These are phyloP conservation scores for Rhizophora apiculata DNA, from an alignment of 345 rosid species.

Conservation along the genomic window DNA sequence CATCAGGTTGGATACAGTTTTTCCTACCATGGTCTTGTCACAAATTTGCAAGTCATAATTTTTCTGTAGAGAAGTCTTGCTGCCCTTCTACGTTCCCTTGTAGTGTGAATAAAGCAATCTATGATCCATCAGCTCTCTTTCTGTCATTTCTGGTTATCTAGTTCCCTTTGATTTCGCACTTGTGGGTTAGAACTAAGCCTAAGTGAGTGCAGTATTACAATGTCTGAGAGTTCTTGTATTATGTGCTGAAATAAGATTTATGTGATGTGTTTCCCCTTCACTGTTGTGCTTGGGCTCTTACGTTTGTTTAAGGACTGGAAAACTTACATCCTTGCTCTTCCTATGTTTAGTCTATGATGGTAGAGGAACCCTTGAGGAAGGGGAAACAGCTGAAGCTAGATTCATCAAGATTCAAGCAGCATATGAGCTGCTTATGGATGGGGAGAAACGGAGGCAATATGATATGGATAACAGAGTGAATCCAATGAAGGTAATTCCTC, in stretches of 20 bases:
- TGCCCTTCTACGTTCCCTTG: not conserved
- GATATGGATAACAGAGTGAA: constrained; percentile 77
- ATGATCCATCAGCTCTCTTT: too few species aligned
- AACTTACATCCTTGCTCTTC: constrained; percentile 13
- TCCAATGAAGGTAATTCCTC: constrained; percentile 74
- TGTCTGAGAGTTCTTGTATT: too few species aligned
- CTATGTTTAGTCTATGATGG: constrained; percentile 74
- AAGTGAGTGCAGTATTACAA: too few species aligned
- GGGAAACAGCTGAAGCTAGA: constrained; percentile 92
- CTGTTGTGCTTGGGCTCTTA: not conserved
- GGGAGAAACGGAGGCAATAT: constrained; percentile 62
- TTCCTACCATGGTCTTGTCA: not conserved
- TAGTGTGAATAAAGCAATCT: not conserved
- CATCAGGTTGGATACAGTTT: too few species aligned
- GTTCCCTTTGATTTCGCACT: too few species aligned
- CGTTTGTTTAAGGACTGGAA: constrained; percentile 5
- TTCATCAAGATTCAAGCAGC: constrained; percentile 99
- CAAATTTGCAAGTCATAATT: not conserved
- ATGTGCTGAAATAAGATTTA: not conserved
- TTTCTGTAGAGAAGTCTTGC: not conserved
- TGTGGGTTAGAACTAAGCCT: too few species aligned
- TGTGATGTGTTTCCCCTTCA: not conserved
- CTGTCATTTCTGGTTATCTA: too few species aligned
- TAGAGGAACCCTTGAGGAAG: constrained; percentile 83
- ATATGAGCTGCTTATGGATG: constrained; percentile 85